A percentile compares a stretch with the other conserved stretches of the same genome.
These are phyloP conservation scores for Mortierella sp. DNA, from an alignment of 371 early-diverging fungal species.

Conservation along the genomic window DNA sequence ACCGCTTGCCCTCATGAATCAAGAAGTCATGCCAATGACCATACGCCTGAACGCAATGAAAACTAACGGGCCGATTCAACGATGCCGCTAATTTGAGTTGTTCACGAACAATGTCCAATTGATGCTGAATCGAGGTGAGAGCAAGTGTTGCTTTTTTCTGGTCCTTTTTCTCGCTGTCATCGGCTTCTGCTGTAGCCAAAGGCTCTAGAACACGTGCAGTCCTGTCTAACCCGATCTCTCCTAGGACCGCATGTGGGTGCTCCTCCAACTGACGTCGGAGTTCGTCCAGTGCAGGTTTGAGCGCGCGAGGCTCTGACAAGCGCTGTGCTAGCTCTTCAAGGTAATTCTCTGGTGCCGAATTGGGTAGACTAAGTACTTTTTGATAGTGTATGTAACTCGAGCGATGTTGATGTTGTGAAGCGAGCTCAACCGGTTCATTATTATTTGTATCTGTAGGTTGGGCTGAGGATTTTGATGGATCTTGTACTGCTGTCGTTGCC, in stretches of 20 bases:
- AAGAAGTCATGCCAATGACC: constrained; percentile 75
- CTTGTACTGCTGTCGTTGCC: background rate
- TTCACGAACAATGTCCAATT: constrained; percentile 71
- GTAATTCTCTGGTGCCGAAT: constrained; percentile 23
- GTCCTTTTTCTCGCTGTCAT: background rate
- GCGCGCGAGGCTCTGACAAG: constrained; percentile 23
- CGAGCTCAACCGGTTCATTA: background rate
- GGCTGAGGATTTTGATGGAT: background rate
- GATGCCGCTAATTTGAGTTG: constrained; percentile 83
- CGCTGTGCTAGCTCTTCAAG: constrained; percentile 15
- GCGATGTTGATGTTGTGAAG: background rate
- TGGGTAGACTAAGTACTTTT: constrained; percentile 26
- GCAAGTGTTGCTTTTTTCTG: constrained; percentile 39
- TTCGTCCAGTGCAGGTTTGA: constrained; percentile 40
- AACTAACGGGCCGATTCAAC: constrained; percentile 75
- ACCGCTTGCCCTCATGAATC: constrained; percentile 47
- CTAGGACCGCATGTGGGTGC: constrained; percentile 74
- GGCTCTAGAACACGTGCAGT: constrained; percentile 72
- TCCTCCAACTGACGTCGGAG: constrained; percentile 48
- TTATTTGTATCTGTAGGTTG: background rate
- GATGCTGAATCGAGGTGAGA: constrained; percentile 69
- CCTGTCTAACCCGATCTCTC: constrained; percentile 91
- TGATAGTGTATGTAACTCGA: constrained; percentile 20
- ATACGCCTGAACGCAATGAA: constrained; percentile 89
- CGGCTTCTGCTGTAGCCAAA: background rate